Percentiles rank a stretch among this genome's conserved stretches.
Conservation (phyloP, 768 basidiomycete genomes). For the Boletus tomentosulus region DNA sequence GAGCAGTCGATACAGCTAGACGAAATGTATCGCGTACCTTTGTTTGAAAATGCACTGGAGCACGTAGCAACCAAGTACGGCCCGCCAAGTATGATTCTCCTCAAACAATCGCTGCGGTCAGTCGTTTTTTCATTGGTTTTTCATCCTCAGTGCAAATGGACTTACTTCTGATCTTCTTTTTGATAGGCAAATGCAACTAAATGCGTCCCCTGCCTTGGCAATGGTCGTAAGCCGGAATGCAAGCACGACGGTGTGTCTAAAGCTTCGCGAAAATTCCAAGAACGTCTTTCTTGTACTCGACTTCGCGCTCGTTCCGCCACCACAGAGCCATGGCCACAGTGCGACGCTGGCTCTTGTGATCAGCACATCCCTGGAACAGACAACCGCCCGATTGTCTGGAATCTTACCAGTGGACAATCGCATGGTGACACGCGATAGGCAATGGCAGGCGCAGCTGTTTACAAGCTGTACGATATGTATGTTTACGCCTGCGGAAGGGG, state of each 20-base stretch:
- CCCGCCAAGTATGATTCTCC: constrained; percentile 33
- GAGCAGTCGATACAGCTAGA: constrained; percentile 45
- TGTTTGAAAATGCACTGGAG: constrained; percentile 42
- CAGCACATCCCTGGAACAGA: constrained; percentile 41
- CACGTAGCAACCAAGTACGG: constrained; percentile 35
- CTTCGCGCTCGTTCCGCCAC: constrained; percentile 45
- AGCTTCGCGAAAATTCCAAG: constrained; percentile 20
- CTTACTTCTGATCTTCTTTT: background rate
- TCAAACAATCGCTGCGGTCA: constrained; percentile 29
- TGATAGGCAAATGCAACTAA: constrained; percentile 24
- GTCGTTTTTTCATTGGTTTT: background rate
- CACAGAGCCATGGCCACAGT: constrained; percentile 29
- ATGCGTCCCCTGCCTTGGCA: constrained; percentile 23
- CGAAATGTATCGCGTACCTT: constrained; percentile 43
- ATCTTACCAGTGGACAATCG: constrained; percentile 45
- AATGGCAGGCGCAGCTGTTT: constrained; percentile 63
- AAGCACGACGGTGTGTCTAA: constrained; percentile 52
- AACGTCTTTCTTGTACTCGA: constrained; percentile 58
- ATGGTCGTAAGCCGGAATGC: constrained; percentile 58
- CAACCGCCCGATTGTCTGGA: constrained; percentile 43
- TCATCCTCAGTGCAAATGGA: background rate
- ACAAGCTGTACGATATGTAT: constrained; percentile 55
- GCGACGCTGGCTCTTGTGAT: constrained; percentile 51
- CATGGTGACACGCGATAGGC: constrained; percentile 40
- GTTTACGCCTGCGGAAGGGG: constrained; percentile 36